Conservation (phyloP, 208 protist genomes). For the Tritrichomonas foetus region DNA sequence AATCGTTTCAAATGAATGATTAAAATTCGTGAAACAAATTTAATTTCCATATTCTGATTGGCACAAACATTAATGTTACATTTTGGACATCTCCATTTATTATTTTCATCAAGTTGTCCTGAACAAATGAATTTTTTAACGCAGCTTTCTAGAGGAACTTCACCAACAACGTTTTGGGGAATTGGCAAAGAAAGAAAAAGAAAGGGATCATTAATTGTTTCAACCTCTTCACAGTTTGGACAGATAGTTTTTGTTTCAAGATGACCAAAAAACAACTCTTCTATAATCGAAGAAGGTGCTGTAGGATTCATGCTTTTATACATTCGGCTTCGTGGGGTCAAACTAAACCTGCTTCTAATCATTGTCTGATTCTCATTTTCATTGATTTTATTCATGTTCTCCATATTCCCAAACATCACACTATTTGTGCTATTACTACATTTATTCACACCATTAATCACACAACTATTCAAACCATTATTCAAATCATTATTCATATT, state of each 20-base stretch:
- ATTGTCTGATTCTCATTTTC: too few species aligned
- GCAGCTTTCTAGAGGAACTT: neutral
- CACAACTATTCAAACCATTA: too few species aligned
- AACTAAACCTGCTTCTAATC: too few species aligned
- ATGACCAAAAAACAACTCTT: neutral
- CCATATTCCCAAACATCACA: too few species aligned
- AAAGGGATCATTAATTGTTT: neutral
- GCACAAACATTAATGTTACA: neutral
- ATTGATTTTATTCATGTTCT: too few species aligned
- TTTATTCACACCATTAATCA: too few species aligned
- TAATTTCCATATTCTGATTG: neutral
- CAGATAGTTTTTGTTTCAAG: neutral
- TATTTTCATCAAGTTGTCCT: neutral
- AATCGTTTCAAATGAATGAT: constrained; percentile 17
- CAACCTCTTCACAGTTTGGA: neutral
- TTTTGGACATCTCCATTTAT: neutral
- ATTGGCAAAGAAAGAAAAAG: neutral
- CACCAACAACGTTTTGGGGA: neutral
- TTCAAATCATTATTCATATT: too few species aligned
- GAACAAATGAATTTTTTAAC: neutral
- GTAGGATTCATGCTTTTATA: neutral
- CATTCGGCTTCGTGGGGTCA: too few species aligned
- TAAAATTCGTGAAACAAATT: neutral
- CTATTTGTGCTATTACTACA: too few species aligned
- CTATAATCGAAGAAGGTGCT: neutral